These are phyloP conservation scores for Hypericum androsaemum DNA, from an alignment of 345 rosid species.

Conservation along the genomic window DNA sequence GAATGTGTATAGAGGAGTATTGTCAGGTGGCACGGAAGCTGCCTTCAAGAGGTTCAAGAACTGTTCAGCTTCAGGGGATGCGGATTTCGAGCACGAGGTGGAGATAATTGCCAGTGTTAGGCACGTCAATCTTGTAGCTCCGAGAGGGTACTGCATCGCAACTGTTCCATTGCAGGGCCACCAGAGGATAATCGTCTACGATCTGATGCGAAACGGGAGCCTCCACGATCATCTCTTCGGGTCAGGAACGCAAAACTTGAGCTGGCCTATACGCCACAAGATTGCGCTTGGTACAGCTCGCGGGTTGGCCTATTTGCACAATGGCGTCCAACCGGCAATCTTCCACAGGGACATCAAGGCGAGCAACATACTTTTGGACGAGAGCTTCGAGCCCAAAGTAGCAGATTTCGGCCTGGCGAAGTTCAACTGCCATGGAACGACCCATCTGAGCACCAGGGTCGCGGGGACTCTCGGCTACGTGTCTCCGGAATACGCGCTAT, in stretches of 20 bases:
- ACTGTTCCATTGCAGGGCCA: constrained; percentile 23
- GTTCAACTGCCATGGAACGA: constrained; percentile 25
- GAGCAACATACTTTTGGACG: constrained; percentile 34
- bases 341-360: constrained; percentile 40
- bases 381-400: constrained; percentile 28
- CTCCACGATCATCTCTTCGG: constrained; percentile 33
- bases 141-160: constrained; percentile 33
- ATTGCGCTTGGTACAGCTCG: constrained; percentile 35
- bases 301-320: constrained; percentile 36
- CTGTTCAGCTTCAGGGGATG: constrained; percentile 24
- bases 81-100: constrained; percentile 32
- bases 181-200: constrained; percentile 31
- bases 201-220: constrained; percentile 32
- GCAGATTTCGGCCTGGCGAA: constrained; percentile 45
- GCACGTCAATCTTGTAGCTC: constrained; percentile 35
- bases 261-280: constrained; percentile 34
- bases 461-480: constrained; percentile 40
- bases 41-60: constrained; percentile 39
- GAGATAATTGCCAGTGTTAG: constrained; percentile 34
- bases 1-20: constrained; percentile 29
- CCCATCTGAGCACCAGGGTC: constrained; percentile 32
- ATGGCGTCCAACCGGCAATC: constrained; percentile 29
- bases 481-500: constrained; percentile 39
- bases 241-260: constrained; percentile 15
- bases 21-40: constrained; percentile 28